These are phyloP conservation scores for Rhexocercosporidium sp. DNA, from an alignment of 2,329 filamentous ascomycete genomes.

Conservation along the genomic window DNA sequence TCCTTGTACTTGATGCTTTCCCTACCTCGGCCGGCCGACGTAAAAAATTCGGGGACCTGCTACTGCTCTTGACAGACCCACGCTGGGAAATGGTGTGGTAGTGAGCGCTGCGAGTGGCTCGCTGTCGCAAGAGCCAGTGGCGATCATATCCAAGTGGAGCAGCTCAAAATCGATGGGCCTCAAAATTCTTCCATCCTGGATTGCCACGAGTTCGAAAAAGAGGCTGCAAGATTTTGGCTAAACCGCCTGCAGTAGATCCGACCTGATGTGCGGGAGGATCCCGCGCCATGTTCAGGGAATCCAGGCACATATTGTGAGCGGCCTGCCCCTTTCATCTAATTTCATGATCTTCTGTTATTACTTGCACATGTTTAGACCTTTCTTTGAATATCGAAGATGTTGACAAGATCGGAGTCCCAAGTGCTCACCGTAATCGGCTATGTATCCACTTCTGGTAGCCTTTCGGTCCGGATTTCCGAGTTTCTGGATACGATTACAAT, in stretches of 20 bases:
- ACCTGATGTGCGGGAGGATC: slow-evolving; percentile 6
- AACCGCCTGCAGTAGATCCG: slow-evolving; percentile 3
- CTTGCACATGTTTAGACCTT: neutral
- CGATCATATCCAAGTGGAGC: neutral
- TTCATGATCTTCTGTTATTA: neutral
- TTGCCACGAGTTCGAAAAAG: slow-evolving; percentile 13
- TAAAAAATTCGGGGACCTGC: neutral
- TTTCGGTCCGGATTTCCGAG: slow-evolving; percentile 15
- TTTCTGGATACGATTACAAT: neutral
- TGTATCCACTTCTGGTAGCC: neutral
- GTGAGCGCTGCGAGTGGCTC: slow-evolving; percentile 8
- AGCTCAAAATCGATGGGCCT: neutral
- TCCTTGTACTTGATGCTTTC: neutral
- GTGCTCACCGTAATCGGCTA: neutral
- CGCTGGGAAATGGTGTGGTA: neutral
- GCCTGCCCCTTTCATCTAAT: slow-evolving; percentile 10
- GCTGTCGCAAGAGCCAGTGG: neutral
- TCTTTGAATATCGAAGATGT: neutral
- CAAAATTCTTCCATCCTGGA: slow-evolving; percentile 8
- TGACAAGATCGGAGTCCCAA: neutral
- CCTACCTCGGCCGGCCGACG: neutral
- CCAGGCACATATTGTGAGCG: slow-evolving; percentile 6
- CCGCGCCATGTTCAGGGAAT: slow-evolving; percentile 9
- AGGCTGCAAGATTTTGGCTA: slow-evolving; percentile 13
- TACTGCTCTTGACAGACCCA: neutral